phyloP scores from a whole-genome alignment of 2,329 filamentous ascomycete genomes.

The Apiospora kogelbergensis region DNA sequence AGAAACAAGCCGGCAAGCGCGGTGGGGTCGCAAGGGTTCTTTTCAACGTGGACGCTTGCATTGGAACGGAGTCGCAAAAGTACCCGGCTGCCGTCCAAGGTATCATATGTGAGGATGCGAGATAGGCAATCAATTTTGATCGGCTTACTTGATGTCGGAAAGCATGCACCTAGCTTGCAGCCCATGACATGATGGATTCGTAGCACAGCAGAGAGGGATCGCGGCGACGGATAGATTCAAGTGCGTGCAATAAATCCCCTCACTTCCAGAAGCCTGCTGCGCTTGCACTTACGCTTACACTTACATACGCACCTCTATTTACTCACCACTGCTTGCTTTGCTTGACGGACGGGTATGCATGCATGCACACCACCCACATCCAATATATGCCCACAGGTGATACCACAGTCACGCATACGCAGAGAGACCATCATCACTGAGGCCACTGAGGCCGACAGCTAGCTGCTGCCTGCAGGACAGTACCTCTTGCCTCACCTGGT shows the following conservation, averaged over 20 bases:
- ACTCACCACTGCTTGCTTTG: not conserved
- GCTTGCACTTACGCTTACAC: no score
- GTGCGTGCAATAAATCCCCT: not conserved
- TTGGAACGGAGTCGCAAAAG: not conserved
- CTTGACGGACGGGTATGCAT: not conserved
- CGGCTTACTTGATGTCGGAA: not conserved
- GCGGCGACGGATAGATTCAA: not conserved
- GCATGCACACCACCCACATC: constrained; percentile 6
- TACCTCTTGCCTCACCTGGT: not conserved
- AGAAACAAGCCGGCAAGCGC: not conserved
- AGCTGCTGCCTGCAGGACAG: not conserved
- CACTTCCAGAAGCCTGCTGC: not conserved
- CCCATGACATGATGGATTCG: not conserved
- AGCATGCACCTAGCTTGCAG: not conserved
- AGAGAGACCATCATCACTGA: not conserved
- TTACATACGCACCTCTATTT: no score
- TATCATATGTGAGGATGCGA: not conserved
- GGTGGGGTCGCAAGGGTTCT: constrained; percentile 3
- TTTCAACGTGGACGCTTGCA: not conserved
- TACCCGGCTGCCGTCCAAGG: not conserved
- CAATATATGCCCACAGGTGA: constrained; percentile 6
- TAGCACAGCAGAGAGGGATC: not conserved
- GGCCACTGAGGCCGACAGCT: not conserved
- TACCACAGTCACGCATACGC: constrained; percentile 8
- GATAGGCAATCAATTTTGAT: not conserved